phyloP scores from a whole-genome alignment of 106 monocot species.

The Iris macrosiphon region DNA sequence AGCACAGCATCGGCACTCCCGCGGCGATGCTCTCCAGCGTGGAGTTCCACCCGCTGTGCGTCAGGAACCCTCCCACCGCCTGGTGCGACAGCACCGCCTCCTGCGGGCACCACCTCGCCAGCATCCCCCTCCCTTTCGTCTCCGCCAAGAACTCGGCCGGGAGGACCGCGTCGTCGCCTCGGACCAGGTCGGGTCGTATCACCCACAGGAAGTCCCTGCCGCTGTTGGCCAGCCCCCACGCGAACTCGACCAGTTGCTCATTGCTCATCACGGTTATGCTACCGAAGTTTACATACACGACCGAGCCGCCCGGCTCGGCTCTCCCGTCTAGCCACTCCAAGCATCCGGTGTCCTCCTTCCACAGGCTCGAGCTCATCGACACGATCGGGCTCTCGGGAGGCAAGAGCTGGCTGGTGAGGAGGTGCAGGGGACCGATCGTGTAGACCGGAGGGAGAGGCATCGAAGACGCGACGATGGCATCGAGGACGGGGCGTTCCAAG shows the following conservation, averaged over 20 bases:
- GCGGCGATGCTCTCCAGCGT: slow-evolving; percentile 20
- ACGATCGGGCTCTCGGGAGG: slow-evolving; percentile 2
- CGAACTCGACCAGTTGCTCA: slow-evolving; percentile 24
- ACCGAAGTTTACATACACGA: slow-evolving; percentile 15
- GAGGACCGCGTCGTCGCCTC: slow-evolving; percentile 7
- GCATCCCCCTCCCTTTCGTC: slow-evolving; percentile 14
- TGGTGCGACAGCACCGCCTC: slow-evolving; percentile 32
- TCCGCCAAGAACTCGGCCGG: slow-evolving; percentile 14
- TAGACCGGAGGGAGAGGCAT: slow-evolving; percentile 23
- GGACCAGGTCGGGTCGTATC: slow-evolving; percentile 37
- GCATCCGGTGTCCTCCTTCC: slow-evolving; percentile 2
- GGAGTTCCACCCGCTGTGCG: slow-evolving; percentile 71
- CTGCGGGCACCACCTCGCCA: slow-evolving; percentile 40
- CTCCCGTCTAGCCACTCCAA: not conserved
- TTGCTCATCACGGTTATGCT: slow-evolving; percentile 15
- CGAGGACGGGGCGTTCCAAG: slow-evolving; percentile 3
- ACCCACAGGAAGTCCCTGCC: slow-evolving; percentile 19
- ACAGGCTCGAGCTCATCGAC: not conserved
- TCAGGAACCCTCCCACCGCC: slow-evolving; percentile 44
- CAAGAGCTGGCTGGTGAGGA: not conserved
- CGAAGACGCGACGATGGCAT: not conserved
- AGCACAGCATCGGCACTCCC: slow-evolving; percentile 19
- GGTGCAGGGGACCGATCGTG: slow-evolving; percentile 19
- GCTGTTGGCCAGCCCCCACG: slow-evolving; percentile 34
- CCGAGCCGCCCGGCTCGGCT: not conserved